phyloP scores from a whole-genome alignment of 139 green algal species.

The Dunaliella primolecta region DNA sequence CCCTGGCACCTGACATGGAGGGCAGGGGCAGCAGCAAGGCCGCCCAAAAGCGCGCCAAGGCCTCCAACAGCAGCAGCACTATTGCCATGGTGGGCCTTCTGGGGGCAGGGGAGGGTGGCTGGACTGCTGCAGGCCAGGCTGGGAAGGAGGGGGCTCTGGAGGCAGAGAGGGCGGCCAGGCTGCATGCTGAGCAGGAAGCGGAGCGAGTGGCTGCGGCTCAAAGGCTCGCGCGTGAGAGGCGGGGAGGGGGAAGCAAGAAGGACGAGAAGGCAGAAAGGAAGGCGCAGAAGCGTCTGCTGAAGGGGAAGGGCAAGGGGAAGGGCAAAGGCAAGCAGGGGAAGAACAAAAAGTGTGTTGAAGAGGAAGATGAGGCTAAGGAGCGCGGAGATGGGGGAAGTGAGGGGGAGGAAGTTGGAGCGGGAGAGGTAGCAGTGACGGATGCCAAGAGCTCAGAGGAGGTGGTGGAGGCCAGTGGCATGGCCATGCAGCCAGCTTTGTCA shows the following conservation, averaged over 20 bases:
- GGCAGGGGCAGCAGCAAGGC: background rate
- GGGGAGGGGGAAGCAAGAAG: background rate
- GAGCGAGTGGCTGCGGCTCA: background rate
- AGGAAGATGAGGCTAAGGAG: background rate
- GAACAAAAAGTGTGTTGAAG: background rate
- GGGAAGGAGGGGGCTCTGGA: background rate
- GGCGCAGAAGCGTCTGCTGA: background rate
- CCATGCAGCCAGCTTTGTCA: no score
- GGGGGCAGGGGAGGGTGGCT: background rate
- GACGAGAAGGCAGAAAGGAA: background rate
- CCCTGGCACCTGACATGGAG: background rate
- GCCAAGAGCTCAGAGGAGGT: no score
- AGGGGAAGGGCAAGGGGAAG: background rate
- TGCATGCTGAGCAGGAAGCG: background rate
- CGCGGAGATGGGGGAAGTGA: background rate
- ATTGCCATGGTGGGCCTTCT: background rate
- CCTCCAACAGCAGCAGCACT: background rate
- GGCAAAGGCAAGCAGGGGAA: background rate
- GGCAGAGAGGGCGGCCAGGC: background rate
- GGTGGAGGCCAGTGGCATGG: no score
- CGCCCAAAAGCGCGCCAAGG: background rate
- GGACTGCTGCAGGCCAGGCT: background rate
- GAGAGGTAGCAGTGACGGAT: background rate
- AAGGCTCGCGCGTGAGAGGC: background rate
- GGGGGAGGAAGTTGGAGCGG: background rate